Base-by-base conservation (phyloP, 2,329 filamentous ascomycete genomes). In the Xylogone sp. region DNA sequence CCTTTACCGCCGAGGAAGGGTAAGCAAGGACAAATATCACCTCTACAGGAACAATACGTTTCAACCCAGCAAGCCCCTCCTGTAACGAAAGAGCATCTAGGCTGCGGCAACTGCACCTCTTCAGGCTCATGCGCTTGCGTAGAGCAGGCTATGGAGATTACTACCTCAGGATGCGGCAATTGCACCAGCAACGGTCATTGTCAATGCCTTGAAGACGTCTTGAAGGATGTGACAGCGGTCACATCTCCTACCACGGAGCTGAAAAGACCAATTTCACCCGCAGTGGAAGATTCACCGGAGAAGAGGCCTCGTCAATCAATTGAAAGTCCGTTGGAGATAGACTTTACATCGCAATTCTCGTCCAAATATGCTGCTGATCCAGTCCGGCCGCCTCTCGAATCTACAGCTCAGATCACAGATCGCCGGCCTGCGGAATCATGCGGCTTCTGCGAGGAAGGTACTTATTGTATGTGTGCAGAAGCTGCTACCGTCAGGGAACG, bases 371-470 rank as follows among this genome's bases (percentile, higher is more conserved):
- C 43, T 13, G 42, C 31, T 3, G 43, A 27, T 6, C 43, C 42
- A 45, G 43, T 21, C 50, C 53, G 47, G 59, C 65, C 58, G 48
- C 56, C 58, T 44, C 62, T 54, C 46, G 58, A 56, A 54, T 51
- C 53, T 27, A 53, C 56, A 16, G 47, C 51, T 22, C 27, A 57
- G 45, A 57, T 56, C 39, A 62, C 58, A 56, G 68, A 65, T 58
- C 52, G 64, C 59, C 52, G 65, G 66, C 71, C 79, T 4, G 78
- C 82, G 55, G 88, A 93, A 60, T 79, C 82, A 19, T 94, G 89
- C 66, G 89, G 89, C 6, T 94, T 94, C 71, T 94, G 89, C 69
- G 82, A 86, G 55, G 87, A 92, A 53, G 88, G 87, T 3, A 91
- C 86, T 0, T 89, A 89, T 60, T 94, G 89, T 64, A 83, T 91